These are phyloP conservation scores for Galeopsis tetrahit DNA, from an alignment of 257 asterid species.

Conservation along the genomic window DNA sequence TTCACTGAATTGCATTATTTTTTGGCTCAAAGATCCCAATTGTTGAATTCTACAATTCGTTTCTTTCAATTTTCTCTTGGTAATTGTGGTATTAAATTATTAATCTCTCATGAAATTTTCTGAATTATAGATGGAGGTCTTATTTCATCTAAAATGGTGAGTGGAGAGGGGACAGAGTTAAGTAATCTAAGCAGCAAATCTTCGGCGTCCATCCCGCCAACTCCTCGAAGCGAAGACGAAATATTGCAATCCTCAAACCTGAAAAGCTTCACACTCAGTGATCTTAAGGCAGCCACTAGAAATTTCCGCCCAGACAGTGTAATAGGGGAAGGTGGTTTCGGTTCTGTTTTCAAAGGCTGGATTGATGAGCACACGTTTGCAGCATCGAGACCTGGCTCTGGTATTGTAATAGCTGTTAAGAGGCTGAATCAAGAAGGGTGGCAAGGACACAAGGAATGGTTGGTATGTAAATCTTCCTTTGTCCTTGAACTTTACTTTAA, in stretches of 20 bases:
- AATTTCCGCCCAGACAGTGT: constrained; percentile 81
- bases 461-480: constrained; percentile 49
- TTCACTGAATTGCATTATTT: not conserved
- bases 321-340: constrained; percentile 86
- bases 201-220: constrained; percentile 54
- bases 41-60: not conserved
- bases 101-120: constrained; percentile 17
- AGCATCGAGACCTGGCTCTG: constrained; percentile 66
- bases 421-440: constrained; percentile 77
- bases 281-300: constrained; percentile 77
- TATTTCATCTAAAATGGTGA: constrained; percentile 46
- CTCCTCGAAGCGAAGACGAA: constrained; percentile 64
- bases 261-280: constrained; percentile 58
- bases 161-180: constrained; percentile 49
- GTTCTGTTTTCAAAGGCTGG: constrained; percentile 88
- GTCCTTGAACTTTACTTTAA: not conserved
- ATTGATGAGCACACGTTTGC: constrained; percentile 65
- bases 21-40: not conserved
- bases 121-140: constrained; percentile 33
- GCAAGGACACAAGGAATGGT: constrained; percentile 93
- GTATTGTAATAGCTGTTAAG: constrained; percentile 75
- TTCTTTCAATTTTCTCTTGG: not conserved
- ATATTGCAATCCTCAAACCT: constrained; percentile 64
- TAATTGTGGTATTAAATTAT: constrained; percentile 1
- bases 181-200: constrained; percentile 55